Evolutionary conservation across 208 protist species (phyloP).

Genomic region (Acanthamoeba healyi): DNA sequence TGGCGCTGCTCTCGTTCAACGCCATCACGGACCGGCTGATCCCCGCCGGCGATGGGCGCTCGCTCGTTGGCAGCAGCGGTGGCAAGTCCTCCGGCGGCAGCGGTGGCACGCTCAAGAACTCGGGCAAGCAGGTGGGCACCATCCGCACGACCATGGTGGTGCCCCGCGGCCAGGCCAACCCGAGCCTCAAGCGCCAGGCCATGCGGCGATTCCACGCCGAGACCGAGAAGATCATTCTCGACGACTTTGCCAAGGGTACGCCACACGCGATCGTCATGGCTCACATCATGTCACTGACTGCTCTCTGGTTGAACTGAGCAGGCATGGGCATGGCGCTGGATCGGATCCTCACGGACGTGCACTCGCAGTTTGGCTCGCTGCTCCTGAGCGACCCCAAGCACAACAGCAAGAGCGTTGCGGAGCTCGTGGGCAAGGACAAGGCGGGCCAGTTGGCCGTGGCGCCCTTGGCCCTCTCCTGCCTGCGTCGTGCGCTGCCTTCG

Average conservation of each 20-base stretch:
- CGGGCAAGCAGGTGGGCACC: not conserved
- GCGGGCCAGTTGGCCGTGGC: constrained; percentile 25
- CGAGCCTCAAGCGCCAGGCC: constrained; percentile 34
- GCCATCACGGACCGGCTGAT: constrained; percentile 50
- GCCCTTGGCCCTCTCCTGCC: constrained; percentile 8
- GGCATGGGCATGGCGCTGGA: constrained; percentile 55
- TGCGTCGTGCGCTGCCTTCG: constrained; percentile 16
- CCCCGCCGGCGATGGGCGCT: not conserved
- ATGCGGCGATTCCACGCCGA: not conserved
- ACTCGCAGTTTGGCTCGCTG: constrained; percentile 28
- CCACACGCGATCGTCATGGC: too few relatives aligned
- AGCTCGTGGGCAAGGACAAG: constrained; percentile 41
- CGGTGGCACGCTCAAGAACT: constrained; percentile 9
- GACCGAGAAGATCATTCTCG: constrained; percentile 55
- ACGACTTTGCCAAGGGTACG: constrained; percentile 54
- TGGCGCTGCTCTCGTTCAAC: constrained; percentile 61
- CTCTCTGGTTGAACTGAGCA: too few relatives aligned
- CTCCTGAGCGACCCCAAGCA: constrained; percentile 63
- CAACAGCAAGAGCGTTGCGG: constrained; percentile 28
- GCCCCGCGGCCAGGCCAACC: not conserved
- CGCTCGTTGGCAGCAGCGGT: not conserved
- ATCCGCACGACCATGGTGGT: constrained; percentile 10
- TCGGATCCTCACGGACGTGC: constrained; percentile 17
- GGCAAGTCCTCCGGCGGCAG: too few relatives aligned
- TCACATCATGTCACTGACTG: too few relatives aligned